Conservation (phyloP, 2,329 filamentous ascomycete species). For the Fusarium tjaetaba region DNA sequence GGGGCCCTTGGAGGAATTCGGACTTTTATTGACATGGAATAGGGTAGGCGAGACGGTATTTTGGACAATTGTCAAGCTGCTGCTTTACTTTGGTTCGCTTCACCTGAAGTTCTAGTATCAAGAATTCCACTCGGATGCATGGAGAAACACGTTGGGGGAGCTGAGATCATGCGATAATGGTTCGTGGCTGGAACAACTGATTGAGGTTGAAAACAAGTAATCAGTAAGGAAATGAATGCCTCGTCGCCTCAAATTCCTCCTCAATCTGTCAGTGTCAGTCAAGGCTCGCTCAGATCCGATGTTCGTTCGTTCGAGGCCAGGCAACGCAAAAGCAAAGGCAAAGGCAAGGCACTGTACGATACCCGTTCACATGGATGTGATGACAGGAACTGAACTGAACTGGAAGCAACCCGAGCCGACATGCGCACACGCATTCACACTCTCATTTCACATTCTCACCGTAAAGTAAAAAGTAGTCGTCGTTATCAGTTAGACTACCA, state of each 20-base stretch:
- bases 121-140: slow-evolving; percentile 1
- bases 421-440: not conserved
- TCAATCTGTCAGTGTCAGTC: not conserved
- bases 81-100: not conserved
- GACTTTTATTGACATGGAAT: slow-evolving; percentile 22
- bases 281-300: slow-evolving; percentile 1
- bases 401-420: not conserved
- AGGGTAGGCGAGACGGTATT: slow-evolving; percentile 23
- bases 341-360: slow-evolving; percentile 15
- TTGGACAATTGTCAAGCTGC: not conserved
- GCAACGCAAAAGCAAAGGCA: not conserved
- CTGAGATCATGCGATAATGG: slow-evolving; percentile 10
- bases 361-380: slow-evolving; percentile 12
- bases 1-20: slow-evolving; percentile 15
- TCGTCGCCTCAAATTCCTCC: slow-evolving; percentile 1
- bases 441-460: slow-evolving; percentile 17
- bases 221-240: not conserved
- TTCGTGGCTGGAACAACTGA: slow-evolving; percentile 11
- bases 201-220: slow-evolving; percentile 3
- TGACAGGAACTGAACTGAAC: slow-evolving; percentile 22
- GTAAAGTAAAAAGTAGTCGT: not conserved
- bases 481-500: slow-evolving; percentile 17
- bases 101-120: not conserved
- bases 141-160: slow-evolving; percentile 6
- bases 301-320: not conserved